These are phyloP conservation scores for Jacaranda mimosifolia DNA, from an alignment of 257 asterid species.

Conservation along the genomic window DNA sequence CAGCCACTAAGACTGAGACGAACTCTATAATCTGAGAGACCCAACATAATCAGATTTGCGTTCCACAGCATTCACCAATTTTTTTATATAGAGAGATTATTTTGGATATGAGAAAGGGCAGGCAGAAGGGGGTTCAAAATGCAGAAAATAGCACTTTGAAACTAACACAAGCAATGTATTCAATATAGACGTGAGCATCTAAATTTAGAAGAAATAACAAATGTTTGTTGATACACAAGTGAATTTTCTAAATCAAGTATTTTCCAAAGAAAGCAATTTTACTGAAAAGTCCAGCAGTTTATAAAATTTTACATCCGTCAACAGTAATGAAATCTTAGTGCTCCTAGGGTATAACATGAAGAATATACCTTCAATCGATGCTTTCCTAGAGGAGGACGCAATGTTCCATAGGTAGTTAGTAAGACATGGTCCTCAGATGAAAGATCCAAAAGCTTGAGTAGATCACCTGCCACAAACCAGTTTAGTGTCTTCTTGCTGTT, in stretches of 20 bases:
- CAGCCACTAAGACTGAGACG: conserved; percentile 67
- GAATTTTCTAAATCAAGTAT: not conserved
- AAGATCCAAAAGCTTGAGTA: conserved; percentile 71
- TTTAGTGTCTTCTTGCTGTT: not conserved
- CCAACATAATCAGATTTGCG: conserved; percentile 29
- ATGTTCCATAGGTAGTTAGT: conserved; percentile 71
- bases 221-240: not conserved
- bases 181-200: not conserved
- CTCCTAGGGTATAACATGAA: not conserved
- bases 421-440: conserved; percentile 58
- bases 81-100: not conserved
- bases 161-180: not conserved
- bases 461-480: conserved; percentile 51
- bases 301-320: not conserved
- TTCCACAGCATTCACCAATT: not conserved
- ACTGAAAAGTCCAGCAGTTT: conserved; percentile 4
- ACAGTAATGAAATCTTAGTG: conserved; percentile 21
- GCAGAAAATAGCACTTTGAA: not conserved
- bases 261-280: not conserved
- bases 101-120: not conserved
- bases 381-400: conserved; percentile 78
- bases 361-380: conserved; percentile 70
- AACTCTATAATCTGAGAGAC: conserved; percentile 70
- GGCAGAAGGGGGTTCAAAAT: conserved; percentile 10
- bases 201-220: not conserved